Evolutionary conservation across 2,329 filamentous ascomycete species (phyloP), one percentile per base, ranked within the genome.

Genomic region (Sporothrix schenckii): DNA sequence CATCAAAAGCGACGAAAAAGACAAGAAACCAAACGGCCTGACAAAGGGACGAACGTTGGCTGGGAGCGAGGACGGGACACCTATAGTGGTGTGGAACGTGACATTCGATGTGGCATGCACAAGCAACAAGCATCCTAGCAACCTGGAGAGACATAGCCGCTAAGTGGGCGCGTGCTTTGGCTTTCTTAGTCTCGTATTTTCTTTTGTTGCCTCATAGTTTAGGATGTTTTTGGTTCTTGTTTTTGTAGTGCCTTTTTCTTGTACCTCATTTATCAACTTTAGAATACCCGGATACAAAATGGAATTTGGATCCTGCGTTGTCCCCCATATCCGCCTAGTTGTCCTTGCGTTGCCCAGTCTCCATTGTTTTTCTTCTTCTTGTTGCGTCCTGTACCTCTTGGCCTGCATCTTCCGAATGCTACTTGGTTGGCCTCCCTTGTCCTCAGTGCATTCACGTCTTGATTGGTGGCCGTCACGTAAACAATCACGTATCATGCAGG

Each of bases 231-330:
- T 4, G 27, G 27, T 27, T 30, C 19, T 39, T 66, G 34, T 6
- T 41, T 41, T 3, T 30, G 16, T 49, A 24, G 34, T 21, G 11
- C 50, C 3, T 39, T 61, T 39, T 13, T 27, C 1, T 30, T 65
- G 10, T 71, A 34, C 58, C 39, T 24, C 67, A 16, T 61, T 56
- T 52, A 19, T 53, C 44, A 44, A 27, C 47, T 67, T 69, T 19
- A 39, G 54, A 71, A 71, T 71, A 71, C 70, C 70, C 70, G 56
- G 60, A 50, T 56, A 63, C 58, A 65, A 68, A 68, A 65, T 70
- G 63, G 56, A 71, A 21, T 54, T 61, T 27, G 34, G 19, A 41
- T 30, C 44, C 30, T 24, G 27, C 50, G 9, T 54, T 53, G n/a
- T 14, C 21, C 7, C n/a, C n/a, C 58, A 63, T 63, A 47, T 27